Conservation (phyloP, 108 stramenopile species). For the Nannochloropsis salina region DNA sequence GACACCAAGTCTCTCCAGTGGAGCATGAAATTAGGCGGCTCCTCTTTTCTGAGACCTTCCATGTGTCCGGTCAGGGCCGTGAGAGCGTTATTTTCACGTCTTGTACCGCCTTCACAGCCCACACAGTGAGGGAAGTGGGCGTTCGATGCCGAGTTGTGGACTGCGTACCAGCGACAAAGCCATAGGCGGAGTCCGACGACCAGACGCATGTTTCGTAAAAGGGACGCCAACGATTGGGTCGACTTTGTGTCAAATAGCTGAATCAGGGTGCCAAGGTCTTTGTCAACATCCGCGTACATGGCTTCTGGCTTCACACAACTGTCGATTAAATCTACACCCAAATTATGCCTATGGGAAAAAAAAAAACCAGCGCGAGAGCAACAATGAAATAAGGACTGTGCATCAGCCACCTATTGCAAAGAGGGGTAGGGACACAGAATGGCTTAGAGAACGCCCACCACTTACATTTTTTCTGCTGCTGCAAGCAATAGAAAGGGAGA, state of each 20-base stretch:
- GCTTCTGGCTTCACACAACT: not conserved
- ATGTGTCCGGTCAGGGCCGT: not conserved
- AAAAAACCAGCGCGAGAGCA: not conserved
- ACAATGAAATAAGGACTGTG: no score
- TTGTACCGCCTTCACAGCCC: no score
- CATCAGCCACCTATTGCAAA: no score
- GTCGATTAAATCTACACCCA: not conserved
- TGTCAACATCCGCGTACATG: not conserved
- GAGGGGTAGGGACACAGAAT: no score
- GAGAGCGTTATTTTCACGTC: not conserved
- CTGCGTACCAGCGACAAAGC: conserved; percentile 5
- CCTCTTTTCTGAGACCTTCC: not conserved
- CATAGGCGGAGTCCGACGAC: not conserved
- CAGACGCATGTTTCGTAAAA: not conserved
- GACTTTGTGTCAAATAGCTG: not conserved
- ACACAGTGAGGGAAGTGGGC: not conserved
- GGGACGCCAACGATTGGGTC: not conserved
- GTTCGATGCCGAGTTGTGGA: not conserved
- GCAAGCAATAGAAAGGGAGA: not conserved
- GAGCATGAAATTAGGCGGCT: not conserved
- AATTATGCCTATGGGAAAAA: not conserved
- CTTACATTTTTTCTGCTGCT: conserved; percentile 8
- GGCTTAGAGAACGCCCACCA: not conserved
- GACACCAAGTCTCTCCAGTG: not conserved
- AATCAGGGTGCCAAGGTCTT: not conserved